Conservation (phyloP, 139 green algal genomes). For the Micractinium sp. region DNA sequence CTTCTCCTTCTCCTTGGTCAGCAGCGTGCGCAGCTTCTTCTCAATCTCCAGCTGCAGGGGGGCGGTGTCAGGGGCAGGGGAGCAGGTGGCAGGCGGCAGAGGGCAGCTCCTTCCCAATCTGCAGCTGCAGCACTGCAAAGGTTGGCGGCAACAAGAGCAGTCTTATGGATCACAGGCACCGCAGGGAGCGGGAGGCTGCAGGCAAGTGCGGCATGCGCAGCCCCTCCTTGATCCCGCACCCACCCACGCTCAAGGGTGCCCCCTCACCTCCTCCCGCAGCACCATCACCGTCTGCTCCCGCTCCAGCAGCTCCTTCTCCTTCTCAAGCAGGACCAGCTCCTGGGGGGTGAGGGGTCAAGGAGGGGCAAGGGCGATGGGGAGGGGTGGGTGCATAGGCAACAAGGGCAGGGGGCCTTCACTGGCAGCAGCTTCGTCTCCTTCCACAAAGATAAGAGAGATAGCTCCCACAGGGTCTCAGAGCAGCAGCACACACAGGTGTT, state of each 20-base stretch:
- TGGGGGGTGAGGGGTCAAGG: conserved; percentile 39
- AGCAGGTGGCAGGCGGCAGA: no score
- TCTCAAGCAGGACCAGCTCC: conserved; percentile 80
- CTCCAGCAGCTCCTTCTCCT: conserved; percentile 82
- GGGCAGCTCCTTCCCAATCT: conserved; percentile 87
- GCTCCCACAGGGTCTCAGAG: no score
- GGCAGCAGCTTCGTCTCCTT: neutral
- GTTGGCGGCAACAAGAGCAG: no score
- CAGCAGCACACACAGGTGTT: no score
- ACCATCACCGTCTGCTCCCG: conserved; percentile 83
- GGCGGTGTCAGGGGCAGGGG: neutral
- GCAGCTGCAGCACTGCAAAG: conserved; percentile 72
- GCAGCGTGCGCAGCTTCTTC: conserved; percentile 80
- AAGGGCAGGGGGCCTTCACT: no score
- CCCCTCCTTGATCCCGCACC: no score
- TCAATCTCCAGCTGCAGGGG: conserved; percentile 83
- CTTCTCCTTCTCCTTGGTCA: conserved; percentile 91
- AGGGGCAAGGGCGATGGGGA: neutral
- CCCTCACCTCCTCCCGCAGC: conserved; percentile 76
- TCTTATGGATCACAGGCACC: no score
- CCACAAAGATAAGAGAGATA: no score
- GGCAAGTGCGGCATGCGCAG: no score
- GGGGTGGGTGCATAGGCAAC: neutral
- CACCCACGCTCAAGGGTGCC: no score
- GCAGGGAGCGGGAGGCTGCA: no score